Evolutionary conservation across 768 basidiomycete genomes (phyloP), one percentile per base, ranked within the genome.

Genomic region (Pulveroboletus sp.): DNA sequence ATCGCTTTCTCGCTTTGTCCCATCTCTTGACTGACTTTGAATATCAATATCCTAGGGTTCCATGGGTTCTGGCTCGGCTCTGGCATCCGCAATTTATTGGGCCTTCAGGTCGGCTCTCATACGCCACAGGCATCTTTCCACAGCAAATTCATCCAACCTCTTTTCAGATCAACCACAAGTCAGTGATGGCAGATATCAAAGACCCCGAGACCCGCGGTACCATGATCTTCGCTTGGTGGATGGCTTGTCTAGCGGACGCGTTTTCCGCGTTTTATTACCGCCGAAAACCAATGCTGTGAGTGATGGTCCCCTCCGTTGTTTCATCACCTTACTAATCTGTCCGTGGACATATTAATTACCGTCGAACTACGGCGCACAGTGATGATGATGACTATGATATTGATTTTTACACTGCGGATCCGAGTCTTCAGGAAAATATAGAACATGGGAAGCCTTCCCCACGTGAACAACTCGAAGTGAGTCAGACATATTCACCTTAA

Each of bases 141-240:
- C 26, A 24, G 10, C 26, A 15, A 47, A 39, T 33, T 53, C 35
- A 53, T 56, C 51, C 54, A 43, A 39, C 43, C 46, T 11, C 32
- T 8, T 39, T 44, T 39, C 59, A 90, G 88, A 88, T 91, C 65
- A 91, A 90, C 68, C 86, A 89, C 61, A 89, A 88, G 66, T 81
- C 86, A 4, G 84, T 84, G 33, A 82, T 87, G 73, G 75, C 79
- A 9, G 80, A 76, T 51, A 87, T 89, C 56, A 76, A 80, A 54
- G 86, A 89, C 62, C 75, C 80, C 36, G 89, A 90, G 60, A 81
- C 76, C 43, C 81, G 85, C 46, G 85, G 87, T 24, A 89, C 86
- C 6, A 88, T 92, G 84, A 86, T 89, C 45, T 93, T 91, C 62
- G 86, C 91, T 1, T 93, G 92, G 86, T 94, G 93, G 91, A 87